Base-by-base conservation (phyloP, 176 grass and related monocot genomes). In the Luzula sylvatica region DNA sequence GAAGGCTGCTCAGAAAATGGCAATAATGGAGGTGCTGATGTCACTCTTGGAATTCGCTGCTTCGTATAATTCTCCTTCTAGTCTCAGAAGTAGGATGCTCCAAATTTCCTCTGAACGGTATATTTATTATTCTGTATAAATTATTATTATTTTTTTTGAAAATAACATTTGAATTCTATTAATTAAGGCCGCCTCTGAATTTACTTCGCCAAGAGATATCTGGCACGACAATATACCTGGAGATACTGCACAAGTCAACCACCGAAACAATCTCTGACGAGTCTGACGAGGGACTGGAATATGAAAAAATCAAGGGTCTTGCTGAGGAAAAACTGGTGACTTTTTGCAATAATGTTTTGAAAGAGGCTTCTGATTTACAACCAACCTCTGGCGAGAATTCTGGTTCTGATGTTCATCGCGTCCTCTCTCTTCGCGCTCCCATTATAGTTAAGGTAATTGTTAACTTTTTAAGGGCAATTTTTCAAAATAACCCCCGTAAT, bases 31-130 rank as follows among this genome's bases (percentile, higher is more conserved):
- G 63, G 82, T 87, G 58, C 76, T 98, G 51, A 71, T 92, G 20
- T 92, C 93, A 42, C 82, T 98, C 30, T 77, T 98, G 45, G 93
- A 98, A 62, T 98, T 92, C 90, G 81, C 93, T 69, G 73, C 93
- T 52, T 83, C 82, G 8, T 98, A 98, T 75, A 98, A 98, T 63
- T 98, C 93, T 19, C 61, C 86, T 51, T 92, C 86, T 56, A 98
- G 89, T 58, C 81, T 98, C 55, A 87, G 82, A 72, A 80, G 77
- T 11, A 72, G 93, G 65, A 98, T 98, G 93, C 85, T 87, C 66
- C 78, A 92, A 63, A 90, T 86, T 58, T 63, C 82, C 23, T 50
- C 75, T 65, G 81, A 98, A 83, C 82, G 93, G 93, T 92, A 80
- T 54, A 57, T 7, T 47, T 7, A 39, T n/a, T 25, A 38, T 42